Evolutionary conservation across 2,329 filamentous ascomycete genomes (phyloP).

Genomic region (Colletotrichum tanaceti): DNA sequence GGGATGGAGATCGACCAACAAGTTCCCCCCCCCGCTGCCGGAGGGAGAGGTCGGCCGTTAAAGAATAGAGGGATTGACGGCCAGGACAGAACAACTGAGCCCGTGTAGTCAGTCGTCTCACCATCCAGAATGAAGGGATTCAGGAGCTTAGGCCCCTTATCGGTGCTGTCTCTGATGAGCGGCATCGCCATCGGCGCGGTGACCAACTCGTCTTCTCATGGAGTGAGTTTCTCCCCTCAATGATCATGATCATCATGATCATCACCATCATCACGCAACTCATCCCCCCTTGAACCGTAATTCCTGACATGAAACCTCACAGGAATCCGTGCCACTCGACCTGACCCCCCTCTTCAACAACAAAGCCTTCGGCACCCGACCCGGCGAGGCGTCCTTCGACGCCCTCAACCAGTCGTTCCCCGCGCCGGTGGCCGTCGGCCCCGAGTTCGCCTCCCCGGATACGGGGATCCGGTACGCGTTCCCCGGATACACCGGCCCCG

Average conservation of each 20-base stretch:
- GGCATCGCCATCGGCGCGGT: slow-evolving; percentile 9
- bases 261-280: background rate
- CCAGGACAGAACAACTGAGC: slow-evolving; percentile 1
- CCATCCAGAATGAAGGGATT: slow-evolving; percentile 22
- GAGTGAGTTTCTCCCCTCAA: slow-evolving; percentile 19
- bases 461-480: slow-evolving; percentile 57
- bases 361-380: slow-evolving; percentile 57
- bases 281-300: background rate
- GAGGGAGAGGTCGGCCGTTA: slow-evolving; percentile 8
- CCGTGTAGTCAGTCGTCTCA: background rate
- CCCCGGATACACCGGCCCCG: slow-evolving; percentile 52
- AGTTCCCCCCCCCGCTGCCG: slow-evolving; percentile 9
- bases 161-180: slow-evolving; percentile 15
- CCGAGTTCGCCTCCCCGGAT: slow-evolving; percentile 52
- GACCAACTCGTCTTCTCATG: background rate
- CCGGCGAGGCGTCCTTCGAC: slow-evolving; percentile 61
- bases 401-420: slow-evolving; percentile 56
- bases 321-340: slow-evolving; percentile 22
- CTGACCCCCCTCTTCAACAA: slow-evolving; percentile 54
- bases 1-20: slow-evolving; percentile 26
- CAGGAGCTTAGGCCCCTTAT: background rate
- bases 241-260: no score
- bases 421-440: slow-evolving; percentile 45
- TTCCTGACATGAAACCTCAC: background rate
- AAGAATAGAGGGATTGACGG: slow-evolving; percentile 4